Evolutionary conservation across 2,329 filamentous ascomycete genomes (phyloP).

Genomic region (Chrysoporthe puriensis): DNA sequence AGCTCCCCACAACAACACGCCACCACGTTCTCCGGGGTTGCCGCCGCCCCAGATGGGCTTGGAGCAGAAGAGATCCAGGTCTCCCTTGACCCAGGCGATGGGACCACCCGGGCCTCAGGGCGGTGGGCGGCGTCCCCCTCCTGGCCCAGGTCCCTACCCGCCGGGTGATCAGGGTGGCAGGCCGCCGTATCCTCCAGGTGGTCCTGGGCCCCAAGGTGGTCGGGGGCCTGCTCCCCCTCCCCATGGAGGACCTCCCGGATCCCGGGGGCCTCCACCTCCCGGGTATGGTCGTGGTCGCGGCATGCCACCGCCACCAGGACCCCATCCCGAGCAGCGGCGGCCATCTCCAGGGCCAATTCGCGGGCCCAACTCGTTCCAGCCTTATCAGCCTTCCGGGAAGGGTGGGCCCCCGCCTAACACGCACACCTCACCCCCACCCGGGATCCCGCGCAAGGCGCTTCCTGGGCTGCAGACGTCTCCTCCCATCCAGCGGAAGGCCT

Average conservation of each 20-base stretch:
- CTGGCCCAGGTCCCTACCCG: slow-evolving; percentile 38
- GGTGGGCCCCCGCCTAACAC: slow-evolving; percentile 18
- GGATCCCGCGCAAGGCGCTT: slow-evolving; percentile 23
- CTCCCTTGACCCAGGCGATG: slow-evolving; percentile 47
- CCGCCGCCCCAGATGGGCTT: slow-evolving; percentile 47
- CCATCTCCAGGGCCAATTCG: slow-evolving; percentile 23
- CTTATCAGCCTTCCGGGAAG: slow-evolving; percentile 14
- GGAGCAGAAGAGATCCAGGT: slow-evolving; percentile 47
- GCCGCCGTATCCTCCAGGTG: slow-evolving; percentile 22
- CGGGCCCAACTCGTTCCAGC: slow-evolving; percentile 19
- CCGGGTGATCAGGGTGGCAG: slow-evolving; percentile 35
- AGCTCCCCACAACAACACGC: slow-evolving; percentile 41
- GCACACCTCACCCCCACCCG: slow-evolving; percentile 22
- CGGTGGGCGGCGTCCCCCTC: slow-evolving; percentile 31
- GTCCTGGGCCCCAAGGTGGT: slow-evolving; percentile 19
- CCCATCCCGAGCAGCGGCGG: slow-evolving; percentile 21
- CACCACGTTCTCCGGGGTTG: slow-evolving; percentile 41
- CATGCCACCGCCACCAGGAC: slow-evolving; percentile 33
- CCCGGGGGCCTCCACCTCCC: slow-evolving; percentile 35
- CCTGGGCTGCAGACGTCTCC: slow-evolving; percentile 35
- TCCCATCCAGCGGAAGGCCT: slow-evolving; percentile 54
- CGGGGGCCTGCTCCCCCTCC: slow-evolving; percentile 24
- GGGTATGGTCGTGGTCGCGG: slow-evolving; percentile 28
- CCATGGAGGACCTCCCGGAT: slow-evolving; percentile 31
- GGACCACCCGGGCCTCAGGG: slow-evolving; percentile 34